A percentile compares a stretch with the other conserved stretches of the same genome.
These are phyloP conservation scores for Dinochytrium kinnereticum DNA, from an alignment of 371 early-diverging fungal species.

Conservation along the genomic window DNA sequence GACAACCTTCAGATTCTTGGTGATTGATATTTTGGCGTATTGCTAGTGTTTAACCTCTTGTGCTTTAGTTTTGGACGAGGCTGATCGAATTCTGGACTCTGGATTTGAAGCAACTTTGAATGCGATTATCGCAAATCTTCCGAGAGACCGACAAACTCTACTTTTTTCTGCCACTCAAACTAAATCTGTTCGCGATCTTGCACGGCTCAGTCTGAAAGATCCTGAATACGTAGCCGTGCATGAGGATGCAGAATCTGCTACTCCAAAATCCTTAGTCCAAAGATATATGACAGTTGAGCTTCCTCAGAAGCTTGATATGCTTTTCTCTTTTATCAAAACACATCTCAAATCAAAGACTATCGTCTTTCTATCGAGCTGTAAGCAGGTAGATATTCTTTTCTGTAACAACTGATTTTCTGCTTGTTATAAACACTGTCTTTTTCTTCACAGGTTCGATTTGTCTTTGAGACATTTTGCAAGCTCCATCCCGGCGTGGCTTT, in stretches of 20 bases:
- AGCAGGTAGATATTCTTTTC: constrained; percentile 66
- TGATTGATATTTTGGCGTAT: constrained; percentile 36
- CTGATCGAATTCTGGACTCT: constrained; percentile 89
- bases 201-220: constrained; percentile 83
- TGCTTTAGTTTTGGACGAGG: constrained; percentile 91
- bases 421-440: neutral
- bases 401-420: constrained; percentile 13
- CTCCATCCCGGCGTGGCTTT: constrained; percentile 92
- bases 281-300: constrained; percentile 84
- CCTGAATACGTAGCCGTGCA: constrained; percentile 96
- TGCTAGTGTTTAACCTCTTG: too few species aligned
- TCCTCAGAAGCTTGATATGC: constrained; percentile 85
- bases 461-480: constrained; percentile 93
- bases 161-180: constrained; percentile 98
- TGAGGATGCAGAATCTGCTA: constrained; percentile 78
- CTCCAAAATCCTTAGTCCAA: constrained; percentile 82
- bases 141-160: constrained; percentile 86
- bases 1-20: constrained; percentile 81
- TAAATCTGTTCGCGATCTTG: constrained; percentile 90
- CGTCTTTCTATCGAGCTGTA: constrained; percentile 89
- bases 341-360: constrained; percentile 85
- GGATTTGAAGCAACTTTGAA: constrained; percentile 95
- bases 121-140: constrained; percentile 92
- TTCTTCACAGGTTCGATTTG: constrained; percentile 73
- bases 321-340: constrained; percentile 91